Evolutionary conservation across 2,329 filamentous ascomycete genomes (phyloP).

Genomic region (Colletotrichum truncatum): DNA sequence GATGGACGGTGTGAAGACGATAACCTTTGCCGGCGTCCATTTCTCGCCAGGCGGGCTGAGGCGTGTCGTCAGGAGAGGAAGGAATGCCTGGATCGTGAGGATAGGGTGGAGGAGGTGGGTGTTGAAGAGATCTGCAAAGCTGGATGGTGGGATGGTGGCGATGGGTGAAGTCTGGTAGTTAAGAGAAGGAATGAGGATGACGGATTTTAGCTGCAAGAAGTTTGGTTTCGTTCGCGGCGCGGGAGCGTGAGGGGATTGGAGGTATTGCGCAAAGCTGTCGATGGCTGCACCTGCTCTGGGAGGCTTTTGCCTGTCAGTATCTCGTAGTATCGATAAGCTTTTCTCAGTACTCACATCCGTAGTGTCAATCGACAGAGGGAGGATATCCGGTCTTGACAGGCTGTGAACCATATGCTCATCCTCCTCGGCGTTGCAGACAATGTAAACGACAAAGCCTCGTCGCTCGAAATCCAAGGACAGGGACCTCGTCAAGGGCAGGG

Average conservation of each 20-base stretch:
- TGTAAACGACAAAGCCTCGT: slow-evolving; percentile 91
- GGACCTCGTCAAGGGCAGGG: slow-evolving; percentile 84
- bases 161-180: slow-evolving; percentile 86
- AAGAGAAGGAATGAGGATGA: slow-evolving; percentile 84
- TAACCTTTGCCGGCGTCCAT: slow-evolving; percentile 69
- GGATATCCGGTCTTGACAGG: slow-evolving; percentile 82
- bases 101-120: slow-evolving; percentile 92
- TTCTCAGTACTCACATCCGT: slow-evolving; percentile 69
- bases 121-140: slow-evolving; percentile 90
- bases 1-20: slow-evolving; percentile 83
- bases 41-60: slow-evolving; percentile 62
- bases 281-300: slow-evolving; percentile 74
- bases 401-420: slow-evolving; percentile 83
- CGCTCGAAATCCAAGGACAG: slow-evolving; percentile 88
- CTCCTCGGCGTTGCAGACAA: slow-evolving; percentile 85
- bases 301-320: slow-evolving; percentile 57
- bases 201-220: slow-evolving; percentile 77
- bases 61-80: slow-evolving; percentile 77
- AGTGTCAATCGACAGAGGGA: slow-evolving; percentile 83
- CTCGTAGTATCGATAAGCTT: not conserved
- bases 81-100: slow-evolving; percentile 86
- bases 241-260: slow-evolving; percentile 79
- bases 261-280: slow-evolving; percentile 75
- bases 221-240: slow-evolving; percentile 81
- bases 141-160: slow-evolving; percentile 83